Conservation (phyloP, 192 early-diverging fungal species). For the Chytriomyces sp. region DNA sequence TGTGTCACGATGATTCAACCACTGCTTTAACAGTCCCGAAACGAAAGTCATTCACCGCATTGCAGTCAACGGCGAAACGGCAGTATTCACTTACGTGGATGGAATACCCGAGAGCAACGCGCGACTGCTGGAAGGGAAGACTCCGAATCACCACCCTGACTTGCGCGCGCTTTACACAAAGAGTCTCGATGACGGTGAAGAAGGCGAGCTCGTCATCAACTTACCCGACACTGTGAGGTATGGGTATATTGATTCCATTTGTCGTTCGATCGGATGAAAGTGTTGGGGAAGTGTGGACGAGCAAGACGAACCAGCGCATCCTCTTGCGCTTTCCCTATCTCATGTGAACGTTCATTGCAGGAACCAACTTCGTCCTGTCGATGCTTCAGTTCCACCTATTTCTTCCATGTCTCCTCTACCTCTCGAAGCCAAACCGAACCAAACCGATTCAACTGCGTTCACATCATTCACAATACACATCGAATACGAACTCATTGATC, state of each 20-base stretch:
- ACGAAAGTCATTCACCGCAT: conserved; percentile 29
- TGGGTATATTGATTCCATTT: background rate
- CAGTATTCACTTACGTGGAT: conserved; percentile 32
- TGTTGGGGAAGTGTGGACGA: background rate
- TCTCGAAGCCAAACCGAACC: background rate
- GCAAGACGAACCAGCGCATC: background rate
- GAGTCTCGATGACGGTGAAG: conserved; percentile 39
- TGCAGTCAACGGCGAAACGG: conserved; percentile 20
- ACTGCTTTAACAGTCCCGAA: too few species aligned
- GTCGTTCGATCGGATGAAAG: background rate
- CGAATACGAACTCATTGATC: conserved; percentile 35
- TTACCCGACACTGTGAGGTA: conserved; percentile 20
- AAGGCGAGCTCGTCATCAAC: conserved; percentile 43
- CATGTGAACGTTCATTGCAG: too few species aligned
- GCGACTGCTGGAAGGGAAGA: conserved; percentile 14
- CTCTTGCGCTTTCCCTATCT: too few species aligned
- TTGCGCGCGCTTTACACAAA: conserved; percentile 31
- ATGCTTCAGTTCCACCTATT: too few species aligned
- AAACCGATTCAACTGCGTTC: background rate
- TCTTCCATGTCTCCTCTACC: background rate
- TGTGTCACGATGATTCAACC: too few species aligned
- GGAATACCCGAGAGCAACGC: conserved; percentile 11
- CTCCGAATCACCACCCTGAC: conserved; percentile 31
- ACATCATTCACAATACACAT: conserved; percentile 26
- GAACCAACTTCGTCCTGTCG: too few species aligned